These are phyloP conservation scores for Symbiotaphrina buchneri DNA, from an alignment of 495 filamentous ascomycete genomes.

Conservation along the genomic window DNA sequence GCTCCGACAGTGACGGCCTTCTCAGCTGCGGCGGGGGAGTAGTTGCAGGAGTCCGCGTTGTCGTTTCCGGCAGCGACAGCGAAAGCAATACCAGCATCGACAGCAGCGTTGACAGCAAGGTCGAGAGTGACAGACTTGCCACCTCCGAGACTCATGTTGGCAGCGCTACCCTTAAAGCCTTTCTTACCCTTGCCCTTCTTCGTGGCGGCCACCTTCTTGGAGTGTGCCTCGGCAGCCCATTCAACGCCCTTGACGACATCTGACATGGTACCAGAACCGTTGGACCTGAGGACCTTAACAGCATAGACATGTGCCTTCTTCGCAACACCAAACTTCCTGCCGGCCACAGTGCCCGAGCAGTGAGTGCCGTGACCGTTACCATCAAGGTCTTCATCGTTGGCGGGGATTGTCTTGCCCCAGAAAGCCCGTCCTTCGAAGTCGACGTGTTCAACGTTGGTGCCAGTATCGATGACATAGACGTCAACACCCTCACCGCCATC, in stretches of 20 bases:
- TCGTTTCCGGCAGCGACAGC: slow-evolving; percentile 97
- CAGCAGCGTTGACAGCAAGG: slow-evolving; percentile 80
- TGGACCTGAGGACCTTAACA: slow-evolving; percentile 94
- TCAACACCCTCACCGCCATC: slow-evolving; percentile 96
- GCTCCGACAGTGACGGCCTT: slow-evolving; percentile 94
- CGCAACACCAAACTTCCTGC: slow-evolving; percentile 96
- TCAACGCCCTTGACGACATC: slow-evolving; percentile 98
- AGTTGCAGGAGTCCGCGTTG: slow-evolving; percentile 96
- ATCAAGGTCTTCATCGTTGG: slow-evolving; percentile 64
- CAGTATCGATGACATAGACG: slow-evolving; percentile 97
- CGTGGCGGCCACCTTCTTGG: slow-evolving; percentile 45
- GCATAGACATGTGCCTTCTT: slow-evolving; percentile 96
- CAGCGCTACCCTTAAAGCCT: slow-evolving; percentile 94
- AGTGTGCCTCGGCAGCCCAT: slow-evolving; percentile 66
- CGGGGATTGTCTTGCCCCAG: slow-evolving; percentile 94
- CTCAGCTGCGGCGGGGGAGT: slow-evolving; percentile 88
- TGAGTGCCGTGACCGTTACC: slow-evolving; percentile 99
- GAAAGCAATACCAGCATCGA: slow-evolving; percentile 79
- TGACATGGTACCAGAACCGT: slow-evolving; percentile 94
- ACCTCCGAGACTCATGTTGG: slow-evolving; percentile 98
- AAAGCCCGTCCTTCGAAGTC: slow-evolving; percentile 90
- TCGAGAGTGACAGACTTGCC: slow-evolving; percentile 85
- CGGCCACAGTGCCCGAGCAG: slow-evolving; percentile 93
- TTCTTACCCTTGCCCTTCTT: slow-evolving; percentile 65
- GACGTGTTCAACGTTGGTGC: slow-evolving; percentile 79